Evolutionary conservation across 257 asterid species (phyloP), one percentile per base, ranked within the genome.

Genomic region (Eucommia ulmoides): DNA sequence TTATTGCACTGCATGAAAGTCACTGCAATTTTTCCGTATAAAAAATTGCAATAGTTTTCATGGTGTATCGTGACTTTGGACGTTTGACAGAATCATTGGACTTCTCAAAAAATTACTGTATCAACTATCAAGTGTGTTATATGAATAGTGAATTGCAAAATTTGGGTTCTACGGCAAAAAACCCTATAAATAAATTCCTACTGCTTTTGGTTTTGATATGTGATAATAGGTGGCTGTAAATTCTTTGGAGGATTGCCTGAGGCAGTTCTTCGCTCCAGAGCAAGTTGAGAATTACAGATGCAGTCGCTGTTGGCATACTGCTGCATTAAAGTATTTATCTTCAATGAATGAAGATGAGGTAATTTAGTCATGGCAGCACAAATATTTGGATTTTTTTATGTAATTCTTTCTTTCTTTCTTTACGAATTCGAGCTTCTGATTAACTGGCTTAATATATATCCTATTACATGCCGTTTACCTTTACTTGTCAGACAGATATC

Each of bases 261-360:
- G 64, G 67, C 75, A 54, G 50, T 89, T 73, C 66, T 80, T 85
- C 59, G 67, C 49, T 20, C 88, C 91, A 0, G 98, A 89, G 66
- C 73, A 60, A 59, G 62, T 85, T 12, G 84, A 85, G 56, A 73
- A 78, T 62, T 85, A 89, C 63, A 66, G 63, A 69, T 89, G 98
- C 71, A 74, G 69, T 71, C 80, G 78, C 57, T 89, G 94, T 71
- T 89, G 98, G 98, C 98, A 89, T 77, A 67, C 33, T 52, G 88
- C 84, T 53, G 94, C 96, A 51, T 54, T 74, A 20, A 69, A 72
- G 59, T 89, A 78, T 60, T 52, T 75, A 57, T 69, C 78, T 17
- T 22, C 53, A 59, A 60, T 67, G 3, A 29, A 63, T 19, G 66
- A 75, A 65, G 69, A 69, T 61, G 72, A 78, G 94, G 96, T 89